Evolutionary conservation across 257 asterid genomes (phyloP).

Genomic region (Fraxinus quadrangulata): DNA sequence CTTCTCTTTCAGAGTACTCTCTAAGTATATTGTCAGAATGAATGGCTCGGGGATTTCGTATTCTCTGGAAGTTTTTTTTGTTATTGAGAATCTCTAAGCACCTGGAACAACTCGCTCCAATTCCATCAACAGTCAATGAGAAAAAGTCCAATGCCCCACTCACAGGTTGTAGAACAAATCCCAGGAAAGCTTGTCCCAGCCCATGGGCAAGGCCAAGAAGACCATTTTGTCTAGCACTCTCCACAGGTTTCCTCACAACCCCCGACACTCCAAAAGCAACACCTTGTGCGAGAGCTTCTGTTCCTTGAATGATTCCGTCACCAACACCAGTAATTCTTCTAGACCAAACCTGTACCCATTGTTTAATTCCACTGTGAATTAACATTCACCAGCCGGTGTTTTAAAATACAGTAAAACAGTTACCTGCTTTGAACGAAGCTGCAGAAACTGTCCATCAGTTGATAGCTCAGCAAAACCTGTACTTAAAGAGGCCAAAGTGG

Average conservation of each 20-base stretch:
- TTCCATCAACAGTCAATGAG: conserved; percentile 95
- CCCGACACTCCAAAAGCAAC: conserved; percentile 95
- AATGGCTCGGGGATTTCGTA: conserved; percentile 90
- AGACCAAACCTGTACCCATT: conserved; percentile 70
- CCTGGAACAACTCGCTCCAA: conserved; percentile 97
- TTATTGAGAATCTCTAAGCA: conserved; percentile 87
- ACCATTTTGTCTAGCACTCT: conserved; percentile 94
- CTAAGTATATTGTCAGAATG: conserved; percentile 75
- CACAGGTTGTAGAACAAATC: conserved; percentile 88
- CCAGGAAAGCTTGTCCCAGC: conserved; percentile 89
- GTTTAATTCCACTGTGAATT: conserved; percentile 10
- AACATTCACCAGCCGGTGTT: not conserved
- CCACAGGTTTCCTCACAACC: conserved; percentile 90
- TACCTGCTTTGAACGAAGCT: conserved; percentile 96
- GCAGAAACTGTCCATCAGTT: conserved; percentile 95
- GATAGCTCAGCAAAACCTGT: conserved; percentile 99
- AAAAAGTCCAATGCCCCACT: conserved; percentile 97
- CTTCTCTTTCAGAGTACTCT: conserved; percentile 86
- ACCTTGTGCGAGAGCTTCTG: conserved; percentile 99
- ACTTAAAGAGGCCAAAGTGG: conserved; percentile 95
- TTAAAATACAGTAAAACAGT: conserved; percentile 23
- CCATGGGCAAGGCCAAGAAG: conserved; percentile 98
- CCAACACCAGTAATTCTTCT: conserved; percentile 98
- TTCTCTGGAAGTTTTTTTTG: conserved; percentile 66
- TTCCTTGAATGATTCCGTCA: conserved; percentile 95